Base-by-base conservation (phyloP, 1,139 yeast species). In the Komagataea norvegica region DNA sequence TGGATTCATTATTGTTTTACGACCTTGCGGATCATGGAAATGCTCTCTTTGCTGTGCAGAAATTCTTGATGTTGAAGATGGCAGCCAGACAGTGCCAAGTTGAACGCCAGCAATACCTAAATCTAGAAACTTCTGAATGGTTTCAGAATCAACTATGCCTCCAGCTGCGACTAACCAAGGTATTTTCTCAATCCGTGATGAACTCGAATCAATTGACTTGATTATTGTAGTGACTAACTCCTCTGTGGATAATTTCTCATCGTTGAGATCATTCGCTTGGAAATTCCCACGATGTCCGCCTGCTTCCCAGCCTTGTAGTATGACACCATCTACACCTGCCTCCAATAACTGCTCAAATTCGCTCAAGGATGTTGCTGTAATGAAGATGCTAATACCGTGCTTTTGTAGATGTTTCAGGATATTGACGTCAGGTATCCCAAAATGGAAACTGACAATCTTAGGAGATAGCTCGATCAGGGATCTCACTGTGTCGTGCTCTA, bases 221-320 rank as follows among this genome's bases (percentile, higher is more conserved):
- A 52, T 48, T 3, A 64, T 60, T 34, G 48, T 54, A 3, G 42
- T 40, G 31, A 66, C 64, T 31, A 70, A 54, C 0, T 61, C 60
- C 31, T 43, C 47, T 0, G 74, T 67, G 6, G 64, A 50, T 33
- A 70, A 51, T 22, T 60, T 54, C 29, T 60, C 67, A 44, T 70
- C 76, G 3, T 47, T 32, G 7, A 37, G 38, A 15, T 47, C 50
- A 13, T 47, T 49, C 3, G 46, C 46, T 8, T 61, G 44, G 41
- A 65, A 72, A 45, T 64, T 65, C 2, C 78, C 79, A 26, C 78
- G 52, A 48, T 73, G 78, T 0, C 78, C 78, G 29, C 78, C 78
- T 3, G 78, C 78, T 49, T 72, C 77, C 50, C 61, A 65, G 0
- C 78, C 77, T 52, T 73, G 79, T 25, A 65, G 55, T 3, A 69